Conservation (phyloP, 2,329 filamentous ascomycete genomes). For the Madurella mycetomatis region DNA sequence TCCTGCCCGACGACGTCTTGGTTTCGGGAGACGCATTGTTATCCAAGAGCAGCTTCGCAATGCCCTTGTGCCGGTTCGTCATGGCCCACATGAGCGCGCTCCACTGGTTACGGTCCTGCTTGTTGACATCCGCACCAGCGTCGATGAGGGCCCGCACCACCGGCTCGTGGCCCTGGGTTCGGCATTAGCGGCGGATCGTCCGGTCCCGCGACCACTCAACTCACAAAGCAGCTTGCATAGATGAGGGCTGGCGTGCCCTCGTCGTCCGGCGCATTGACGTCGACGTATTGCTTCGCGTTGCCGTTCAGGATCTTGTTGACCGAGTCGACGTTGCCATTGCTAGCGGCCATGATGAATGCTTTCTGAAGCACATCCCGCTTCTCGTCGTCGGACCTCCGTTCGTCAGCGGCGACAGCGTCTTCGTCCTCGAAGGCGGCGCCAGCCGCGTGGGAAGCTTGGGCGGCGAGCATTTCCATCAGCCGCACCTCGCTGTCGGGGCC, state of each 20-base stretch:
- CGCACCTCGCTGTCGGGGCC: constrained; percentile 75
- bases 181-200: constrained; percentile 12
- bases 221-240: constrained; percentile 94
- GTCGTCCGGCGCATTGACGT: constrained; percentile 84
- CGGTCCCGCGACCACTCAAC: constrained; percentile 31
- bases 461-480: constrained; percentile 92
- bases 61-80: constrained; percentile 95
- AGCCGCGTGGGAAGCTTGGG: constrained; percentile 81
- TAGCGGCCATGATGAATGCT: constrained; percentile 88
- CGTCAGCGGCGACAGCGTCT: constrained; percentile 70
- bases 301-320: constrained; percentile 73
- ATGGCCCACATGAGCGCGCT: constrained; percentile 99
- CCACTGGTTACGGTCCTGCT: constrained; percentile 95
- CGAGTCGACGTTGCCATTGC: constrained; percentile 85
- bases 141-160: constrained; percentile 81
- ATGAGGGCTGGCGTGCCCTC: constrained; percentile 96
- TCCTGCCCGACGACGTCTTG: constrained; percentile 89
- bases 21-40: constrained; percentile 93
- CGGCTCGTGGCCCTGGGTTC: constrained; percentile 70
- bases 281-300: constrained; percentile 68
- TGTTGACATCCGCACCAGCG: constrained; percentile 83
- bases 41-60: constrained; percentile 87
- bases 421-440: constrained; percentile 71
- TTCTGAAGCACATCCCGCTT: constrained; percentile 82
- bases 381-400: constrained; percentile 67